These are phyloP conservation scores for Xylaria sp. DNA, from an alignment of 2,329 filamentous ascomycete genomes.

Conservation along the genomic window DNA sequence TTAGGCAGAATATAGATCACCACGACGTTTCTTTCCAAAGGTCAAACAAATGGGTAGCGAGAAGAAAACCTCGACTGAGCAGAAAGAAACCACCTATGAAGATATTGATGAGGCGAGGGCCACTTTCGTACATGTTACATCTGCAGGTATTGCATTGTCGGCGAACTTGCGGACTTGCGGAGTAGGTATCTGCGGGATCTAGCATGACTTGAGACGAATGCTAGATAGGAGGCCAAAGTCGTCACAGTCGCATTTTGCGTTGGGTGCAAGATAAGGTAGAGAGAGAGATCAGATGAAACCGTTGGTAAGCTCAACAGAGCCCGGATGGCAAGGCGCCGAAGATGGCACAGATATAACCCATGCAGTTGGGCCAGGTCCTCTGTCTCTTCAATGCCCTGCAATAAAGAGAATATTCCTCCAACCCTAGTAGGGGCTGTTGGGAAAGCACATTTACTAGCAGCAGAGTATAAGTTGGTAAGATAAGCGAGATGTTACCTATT, in stretches of 20 bases:
- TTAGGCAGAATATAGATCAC: conserved; percentile 26
- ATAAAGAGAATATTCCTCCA: not conserved
- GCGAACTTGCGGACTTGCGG: conserved; percentile 3
- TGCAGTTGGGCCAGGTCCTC: not conserved
- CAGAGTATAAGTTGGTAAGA: not conserved
- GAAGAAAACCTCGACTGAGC: not conserved
- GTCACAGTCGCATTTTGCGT: conserved; percentile 7
- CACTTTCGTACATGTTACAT: not conserved
- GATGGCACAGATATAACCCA: conserved; percentile 2
- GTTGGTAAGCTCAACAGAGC: conserved; percentile 4
- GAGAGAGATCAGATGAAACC: conserved; percentile 21
- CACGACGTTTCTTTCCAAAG: conserved; percentile 14
- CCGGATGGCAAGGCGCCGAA: conserved; percentile 16
- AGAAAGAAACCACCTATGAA: not conserved
- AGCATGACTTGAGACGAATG: conserved; percentile 18
- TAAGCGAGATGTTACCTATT: not conserved
- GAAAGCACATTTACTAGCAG: not conserved
- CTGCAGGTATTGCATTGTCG: conserved; percentile 1
- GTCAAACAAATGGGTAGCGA: conserved; percentile 4
- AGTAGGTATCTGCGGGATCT: conserved; percentile 15
- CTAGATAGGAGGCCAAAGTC: not conserved
- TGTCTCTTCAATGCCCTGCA: not conserved
- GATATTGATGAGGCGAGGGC: not conserved
- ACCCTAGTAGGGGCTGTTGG: not conserved
- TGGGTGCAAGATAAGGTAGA: not conserved